Conservation (phyloP, 2,329 filamentous ascomycete species). For the Chrysoporthe puriensis region DNA sequence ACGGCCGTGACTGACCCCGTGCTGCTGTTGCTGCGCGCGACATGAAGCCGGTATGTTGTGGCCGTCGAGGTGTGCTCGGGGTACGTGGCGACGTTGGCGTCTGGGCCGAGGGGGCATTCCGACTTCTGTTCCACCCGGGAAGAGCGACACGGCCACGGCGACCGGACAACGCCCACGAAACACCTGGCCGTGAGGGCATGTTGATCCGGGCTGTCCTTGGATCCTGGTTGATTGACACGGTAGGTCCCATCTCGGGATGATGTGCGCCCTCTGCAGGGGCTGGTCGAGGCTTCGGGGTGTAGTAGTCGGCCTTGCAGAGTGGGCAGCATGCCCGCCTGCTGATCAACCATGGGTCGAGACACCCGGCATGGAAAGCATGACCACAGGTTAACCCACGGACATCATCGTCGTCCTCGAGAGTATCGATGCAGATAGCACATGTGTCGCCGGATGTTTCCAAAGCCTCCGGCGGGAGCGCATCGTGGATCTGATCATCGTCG, state of each 20-base stretch:
- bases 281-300: constrained; percentile 85
- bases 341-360: constrained; percentile 95
- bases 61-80: constrained; percentile 1
- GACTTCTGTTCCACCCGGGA: constrained; percentile 16
- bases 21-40: constrained; percentile 28
- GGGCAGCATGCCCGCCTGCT: constrained; percentile 93
- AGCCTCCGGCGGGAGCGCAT: constrained; percentile 79
- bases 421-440: constrained; percentile 95
- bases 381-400: constrained; percentile 92
- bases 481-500: constrained; percentile 80
- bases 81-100: constrained; percentile 4
- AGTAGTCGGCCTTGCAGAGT: constrained; percentile 97
- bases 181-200: constrained; percentile 47
- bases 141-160: constrained; percentile 32
- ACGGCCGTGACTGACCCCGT: background rate
- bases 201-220: constrained; percentile 48
- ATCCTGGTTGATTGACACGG: constrained; percentile 34
- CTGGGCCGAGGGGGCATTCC: constrained; percentile 12
- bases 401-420: constrained; percentile 92
- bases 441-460: constrained; percentile 84
- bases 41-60: constrained; percentile 31
- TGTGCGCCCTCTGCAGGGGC: constrained; percentile 46
- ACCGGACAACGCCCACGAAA: constrained; percentile 45
- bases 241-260: constrained; percentile 39
- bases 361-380: constrained; percentile 97